Evolutionary conservation across 495 filamentous ascomycete species (phyloP).

Genomic region (Talaromyces liani): DNA sequence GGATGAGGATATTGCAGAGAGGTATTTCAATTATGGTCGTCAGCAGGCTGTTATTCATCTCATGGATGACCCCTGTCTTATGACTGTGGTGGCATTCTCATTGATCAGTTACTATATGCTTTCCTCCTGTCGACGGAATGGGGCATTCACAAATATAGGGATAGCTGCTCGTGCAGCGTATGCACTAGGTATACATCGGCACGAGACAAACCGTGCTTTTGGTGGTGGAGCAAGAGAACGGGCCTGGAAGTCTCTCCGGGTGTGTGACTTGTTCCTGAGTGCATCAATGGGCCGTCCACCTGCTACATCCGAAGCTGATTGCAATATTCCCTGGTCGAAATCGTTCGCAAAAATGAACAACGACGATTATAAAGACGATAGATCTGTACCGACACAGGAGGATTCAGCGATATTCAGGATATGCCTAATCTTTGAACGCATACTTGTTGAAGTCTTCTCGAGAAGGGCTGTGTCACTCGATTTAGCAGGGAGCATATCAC

Average conservation of each 20-base stretch:
- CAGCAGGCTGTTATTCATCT: slow-evolving; percentile 48
- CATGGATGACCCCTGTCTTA: slow-evolving; percentile 46
- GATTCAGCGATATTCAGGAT: slow-evolving; percentile 9
- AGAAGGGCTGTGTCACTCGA: slow-evolving; percentile 60
- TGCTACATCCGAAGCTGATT: slow-evolving; percentile 51
- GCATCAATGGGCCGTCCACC: slow-evolving; percentile 54
- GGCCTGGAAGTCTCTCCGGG: slow-evolving; percentile 54
- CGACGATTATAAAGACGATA: background rate
- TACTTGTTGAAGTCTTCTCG: slow-evolving; percentile 62
- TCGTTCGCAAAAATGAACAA: background rate
- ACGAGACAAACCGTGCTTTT: slow-evolving; percentile 52
- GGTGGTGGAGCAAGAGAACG: slow-evolving; percentile 45
- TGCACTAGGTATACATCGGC: slow-evolving; percentile 54
- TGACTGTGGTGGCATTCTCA: slow-evolving; percentile 51
- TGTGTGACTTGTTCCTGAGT: slow-evolving; percentile 54
- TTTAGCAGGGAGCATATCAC: slow-evolving; percentile 58
- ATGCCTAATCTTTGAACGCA: slow-evolving; percentile 59
- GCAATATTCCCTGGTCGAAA: slow-evolving; percentile 30
- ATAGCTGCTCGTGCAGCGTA: slow-evolving; percentile 52
- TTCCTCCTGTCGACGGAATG: slow-evolving; percentile 52
- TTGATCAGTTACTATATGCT: slow-evolving; percentile 56
- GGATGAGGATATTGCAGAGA: slow-evolving; percentile 31
- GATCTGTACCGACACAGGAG: background rate
- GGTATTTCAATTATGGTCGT: slow-evolving; percentile 50
- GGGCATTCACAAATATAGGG: slow-evolving; percentile 47